These are phyloP conservation scores for Pseudoperonospora humuli DNA, from an alignment of 352 stramenopile genomes.

Conservation along the genomic window DNA sequence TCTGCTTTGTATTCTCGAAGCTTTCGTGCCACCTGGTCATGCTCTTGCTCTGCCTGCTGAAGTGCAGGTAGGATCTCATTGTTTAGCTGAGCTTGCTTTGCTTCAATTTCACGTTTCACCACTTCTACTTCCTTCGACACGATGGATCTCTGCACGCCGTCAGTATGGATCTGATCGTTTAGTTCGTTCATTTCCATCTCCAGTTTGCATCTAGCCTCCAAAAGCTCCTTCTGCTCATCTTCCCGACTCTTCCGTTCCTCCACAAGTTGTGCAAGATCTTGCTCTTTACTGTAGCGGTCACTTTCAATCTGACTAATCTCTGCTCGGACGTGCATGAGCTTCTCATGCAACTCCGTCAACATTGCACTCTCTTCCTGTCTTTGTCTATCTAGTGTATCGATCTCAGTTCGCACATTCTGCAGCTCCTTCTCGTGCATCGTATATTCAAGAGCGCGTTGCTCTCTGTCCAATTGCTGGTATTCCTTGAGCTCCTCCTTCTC, in stretches of 20 bases:
- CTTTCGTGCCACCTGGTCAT: slow-evolving; percentile 81
- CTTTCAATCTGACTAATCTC: slow-evolving; percentile 52
- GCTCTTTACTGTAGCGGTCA: slow-evolving; percentile 30
- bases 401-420: slow-evolving; percentile 43
- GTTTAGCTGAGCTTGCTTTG: slow-evolving; percentile 41
- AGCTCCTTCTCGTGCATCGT: slow-evolving; percentile 91
- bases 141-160: slow-evolving; percentile 34
- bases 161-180: slow-evolving; percentile 42
- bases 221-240: slow-evolving; percentile 66
- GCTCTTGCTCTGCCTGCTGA: slow-evolving; percentile 37
- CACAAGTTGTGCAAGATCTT: slow-evolving; percentile 44
- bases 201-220: slow-evolving; percentile 68
- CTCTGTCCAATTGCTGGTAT: slow-evolving; percentile 93
- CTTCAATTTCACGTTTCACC: slow-evolving; percentile 49
- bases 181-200: slow-evolving; percentile 79
- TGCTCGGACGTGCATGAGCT: slow-evolving; percentile 43
- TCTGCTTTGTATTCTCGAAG: slow-evolving; percentile 51
- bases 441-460: slow-evolving; percentile 95
- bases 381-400: slow-evolving; percentile 67
- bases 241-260: slow-evolving; percentile 50
- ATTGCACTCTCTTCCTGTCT: slow-evolving; percentile 39
- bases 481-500: slow-evolving; percentile 97
- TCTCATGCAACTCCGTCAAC: slow-evolving; percentile 60
- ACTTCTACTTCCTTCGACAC: slow-evolving; percentile 44
- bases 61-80: slow-evolving; percentile 49